These are phyloP conservation scores for Dioszegia crocea DNA, from an alignment of 768 basidiomycete species.

Conservation along the genomic window DNA sequence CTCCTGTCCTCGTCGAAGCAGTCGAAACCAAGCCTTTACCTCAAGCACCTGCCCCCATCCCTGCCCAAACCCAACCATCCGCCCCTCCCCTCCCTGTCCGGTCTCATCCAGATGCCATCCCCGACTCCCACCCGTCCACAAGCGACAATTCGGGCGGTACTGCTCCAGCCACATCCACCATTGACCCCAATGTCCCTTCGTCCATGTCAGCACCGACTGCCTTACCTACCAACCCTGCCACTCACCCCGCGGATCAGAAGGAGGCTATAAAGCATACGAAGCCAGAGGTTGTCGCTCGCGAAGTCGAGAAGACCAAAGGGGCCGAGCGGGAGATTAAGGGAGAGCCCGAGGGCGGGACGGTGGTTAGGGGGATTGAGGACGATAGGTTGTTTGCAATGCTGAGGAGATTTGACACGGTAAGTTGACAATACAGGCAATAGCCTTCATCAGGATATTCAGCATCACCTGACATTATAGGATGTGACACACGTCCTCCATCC, in stretches of 20 bases:
- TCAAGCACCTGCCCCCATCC: neutral
- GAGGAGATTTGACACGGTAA: slow-evolving; percentile 48
- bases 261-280: slow-evolving; percentile 40
- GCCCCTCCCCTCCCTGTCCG: neutral
- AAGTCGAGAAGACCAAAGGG: slow-evolving; percentile 51
- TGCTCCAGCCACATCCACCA: slow-evolving; percentile 24
- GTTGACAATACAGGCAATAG: no score
- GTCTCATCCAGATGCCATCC: neutral
- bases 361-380: slow-evolving; percentile 51
- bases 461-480: slow-evolving; percentile 35
- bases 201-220: slow-evolving; percentile 37
- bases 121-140: neutral
- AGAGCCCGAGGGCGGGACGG: slow-evolving; percentile 41
- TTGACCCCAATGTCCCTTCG: slow-evolving; percentile 36
- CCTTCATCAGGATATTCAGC: neutral
- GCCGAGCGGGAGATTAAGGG: slow-evolving; percentile 48
- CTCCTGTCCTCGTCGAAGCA: neutral
- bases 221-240: slow-evolving; percentile 45
- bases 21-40: neutral
- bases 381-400: slow-evolving; percentile 50
- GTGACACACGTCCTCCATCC: slow-evolving; percentile 51
- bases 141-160: slow-evolving; percentile 1
- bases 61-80: neutral
- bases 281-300: slow-evolving; percentile 40
- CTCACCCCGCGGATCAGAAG: slow-evolving; percentile 46